A percentile compares a stretch with the other conserved stretches of the same genome.
phyloP scores from a whole-genome alignment of 2,329 filamentous ascomycete genomes.

The Chalaropsis ovoidea region DNA sequence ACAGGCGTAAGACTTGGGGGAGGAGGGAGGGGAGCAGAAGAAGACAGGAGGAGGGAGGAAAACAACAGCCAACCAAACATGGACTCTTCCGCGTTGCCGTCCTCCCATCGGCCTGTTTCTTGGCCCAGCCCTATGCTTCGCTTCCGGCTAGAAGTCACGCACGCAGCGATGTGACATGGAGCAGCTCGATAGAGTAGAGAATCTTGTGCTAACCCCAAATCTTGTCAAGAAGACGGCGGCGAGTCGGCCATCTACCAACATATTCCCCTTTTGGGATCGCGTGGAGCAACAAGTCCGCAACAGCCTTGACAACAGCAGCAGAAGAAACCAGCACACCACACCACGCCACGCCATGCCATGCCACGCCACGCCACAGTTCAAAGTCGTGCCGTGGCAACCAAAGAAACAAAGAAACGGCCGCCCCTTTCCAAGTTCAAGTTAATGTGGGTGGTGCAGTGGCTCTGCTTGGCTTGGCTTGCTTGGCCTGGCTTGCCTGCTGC shows the following conservation, averaged over 20 bases:
- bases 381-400: constrained; percentile 6
- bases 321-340: not conserved
- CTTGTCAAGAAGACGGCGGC: not conserved
- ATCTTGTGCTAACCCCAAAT: not conserved
- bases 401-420: not conserved
- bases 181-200: not conserved
- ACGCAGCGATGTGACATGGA: not conserved
- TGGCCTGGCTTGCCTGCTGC: not conserved
- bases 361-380: not conserved
- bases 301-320: not conserved
- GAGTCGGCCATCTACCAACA: no score
- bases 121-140: constrained; percentile 6
- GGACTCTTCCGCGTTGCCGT: not conserved
- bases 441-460: not conserved
- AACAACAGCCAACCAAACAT: not conserved
- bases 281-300: not conserved
- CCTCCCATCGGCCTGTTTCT: not conserved
- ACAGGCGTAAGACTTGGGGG: not conserved
- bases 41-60: not conserved
- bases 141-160: not conserved
- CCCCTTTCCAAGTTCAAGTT: not conserved
- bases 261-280: not conserved
- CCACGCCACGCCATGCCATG: not conserved
- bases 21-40: not conserved
- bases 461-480: not conserved